Evolutionary conservation across 2,329 filamentous ascomycete species (phyloP).

Genomic region (Epichloe sp.): DNA sequence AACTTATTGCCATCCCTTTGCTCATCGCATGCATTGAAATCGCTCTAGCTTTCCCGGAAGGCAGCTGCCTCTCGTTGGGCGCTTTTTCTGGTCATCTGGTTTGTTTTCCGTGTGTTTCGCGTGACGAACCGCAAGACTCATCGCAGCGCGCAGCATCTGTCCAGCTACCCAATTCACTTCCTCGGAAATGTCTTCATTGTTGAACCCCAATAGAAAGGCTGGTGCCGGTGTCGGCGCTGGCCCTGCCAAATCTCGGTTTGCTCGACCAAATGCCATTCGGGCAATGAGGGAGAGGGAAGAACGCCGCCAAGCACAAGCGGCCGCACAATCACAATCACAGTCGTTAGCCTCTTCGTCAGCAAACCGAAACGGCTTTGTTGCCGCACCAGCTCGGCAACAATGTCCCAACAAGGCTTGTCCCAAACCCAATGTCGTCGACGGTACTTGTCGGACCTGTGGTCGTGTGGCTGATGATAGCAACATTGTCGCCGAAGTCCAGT

Average conservation of each 20-base stretch:
- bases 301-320: conserved; percentile 22
- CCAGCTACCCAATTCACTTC: not conserved
- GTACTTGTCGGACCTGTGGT: conserved; percentile 73
- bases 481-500: conserved; percentile 84
- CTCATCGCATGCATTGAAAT: not conserved
- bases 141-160: too few species aligned
- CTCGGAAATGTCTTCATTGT: conserved; percentile 32
- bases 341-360: conserved; percentile 13
- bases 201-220: conserved; percentile 27
- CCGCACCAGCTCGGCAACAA: conserved; percentile 24
- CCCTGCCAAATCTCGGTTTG: conserved; percentile 26
- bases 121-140: too few species aligned
- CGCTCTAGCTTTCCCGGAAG: not conserved
- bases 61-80: too few species aligned
- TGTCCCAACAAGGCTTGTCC: conserved; percentile 49
- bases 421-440: conserved; percentile 49
- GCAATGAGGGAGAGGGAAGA: conserved; percentile 40
- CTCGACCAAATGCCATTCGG: conserved; percentile 33
- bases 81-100: too few species aligned
- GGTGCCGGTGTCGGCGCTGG: conserved; percentile 13
- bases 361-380: conserved; percentile 18
- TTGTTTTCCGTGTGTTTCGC: too few species aligned
- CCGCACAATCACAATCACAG: conserved; percentile 11
- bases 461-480: conserved; percentile 72
- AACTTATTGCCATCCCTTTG: not conserved